A percentile compares a stretch with the other conserved stretches of the same genome.
phyloP scores from a whole-genome alignment of 148 eudicot species.

The Rhododendron williamsianum region DNA sequence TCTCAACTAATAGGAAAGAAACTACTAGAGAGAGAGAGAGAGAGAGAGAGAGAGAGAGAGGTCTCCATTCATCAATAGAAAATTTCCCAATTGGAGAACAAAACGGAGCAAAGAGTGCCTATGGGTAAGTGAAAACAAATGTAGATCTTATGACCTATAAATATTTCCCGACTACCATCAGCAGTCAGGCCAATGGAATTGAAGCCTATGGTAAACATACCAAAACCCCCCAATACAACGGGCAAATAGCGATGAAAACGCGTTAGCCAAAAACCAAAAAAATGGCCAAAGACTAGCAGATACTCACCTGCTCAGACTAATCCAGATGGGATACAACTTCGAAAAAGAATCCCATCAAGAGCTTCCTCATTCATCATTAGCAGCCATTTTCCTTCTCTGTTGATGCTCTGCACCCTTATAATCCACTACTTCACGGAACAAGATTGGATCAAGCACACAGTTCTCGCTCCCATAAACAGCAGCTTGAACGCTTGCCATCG shows the following conservation, averaged over 20 bases:
- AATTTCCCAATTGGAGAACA: background rate
- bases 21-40: too few relatives aligned
- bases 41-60: background rate
- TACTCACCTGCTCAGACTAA: constrained; percentile 12
- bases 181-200: background rate
- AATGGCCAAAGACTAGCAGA: background rate
- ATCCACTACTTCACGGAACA: constrained; percentile 54
- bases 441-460: constrained; percentile 69
- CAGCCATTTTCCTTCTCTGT: constrained; percentile 74
- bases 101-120: background rate
- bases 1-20: too few relatives aligned
- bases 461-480: constrained; percentile 92
- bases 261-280: background rate
- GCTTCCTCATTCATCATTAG: constrained; percentile 19
- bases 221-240: constrained; percentile 16
- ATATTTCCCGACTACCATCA: background rate
- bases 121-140: background rate
- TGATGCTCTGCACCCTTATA: constrained; percentile 97
- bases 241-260: constrained; percentile 15
- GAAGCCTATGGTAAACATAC: background rate
- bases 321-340: constrained; percentile 70
- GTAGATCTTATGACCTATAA: background rate
- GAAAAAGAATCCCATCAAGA: constrained; percentile 4
- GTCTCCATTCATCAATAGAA: background rate
- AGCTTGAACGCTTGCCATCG: constrained; percentile 95